Conservation (phyloP, 1,284 basidiomycete species). For the Lentinula novae-zelandiae region DNA sequence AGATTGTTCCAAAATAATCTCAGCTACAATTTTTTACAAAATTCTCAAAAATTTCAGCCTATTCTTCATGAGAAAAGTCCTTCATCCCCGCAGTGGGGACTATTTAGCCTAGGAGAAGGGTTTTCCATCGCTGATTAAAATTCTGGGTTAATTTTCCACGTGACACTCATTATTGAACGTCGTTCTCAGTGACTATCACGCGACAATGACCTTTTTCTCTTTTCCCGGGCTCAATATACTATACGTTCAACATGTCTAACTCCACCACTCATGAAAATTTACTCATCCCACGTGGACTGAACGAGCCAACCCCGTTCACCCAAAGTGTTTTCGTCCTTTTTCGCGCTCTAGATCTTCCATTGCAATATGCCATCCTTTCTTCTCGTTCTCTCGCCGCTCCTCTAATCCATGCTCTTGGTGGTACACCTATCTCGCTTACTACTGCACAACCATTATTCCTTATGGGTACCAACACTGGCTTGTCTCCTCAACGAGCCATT, state of each 20-base stretch:
- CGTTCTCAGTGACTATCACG: too few relatives aligned
- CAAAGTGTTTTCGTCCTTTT: conserved; percentile 4
- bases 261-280: not conserved
- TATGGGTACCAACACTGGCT: conserved; percentile 1
- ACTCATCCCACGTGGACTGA: not conserved
- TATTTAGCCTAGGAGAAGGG: too few relatives aligned
- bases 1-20: too few relatives aligned
- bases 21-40: too few relatives aligned
- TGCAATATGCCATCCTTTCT: conserved; percentile 10
- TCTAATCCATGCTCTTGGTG: conserved; percentile 3
- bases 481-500: conserved; percentile 9
- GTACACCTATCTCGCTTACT: not conserved
- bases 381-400: conserved; percentile 2
- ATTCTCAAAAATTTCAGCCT: too few relatives aligned
- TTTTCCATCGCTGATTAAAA: too few relatives aligned
- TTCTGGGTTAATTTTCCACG: too few relatives aligned
- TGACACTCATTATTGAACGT: too few relatives aligned
- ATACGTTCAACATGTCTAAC: not conserved
- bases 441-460: not conserved
- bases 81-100: too few relatives aligned
- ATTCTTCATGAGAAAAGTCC: too few relatives aligned
- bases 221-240: too few relatives aligned
- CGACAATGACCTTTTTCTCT: too few relatives aligned
- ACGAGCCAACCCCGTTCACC: not conserved
- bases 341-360: conserved; percentile 4